Percentiles rank a stretch among this genome's conserved stretches.
These are phyloP conservation scores for Elsinoe batatas DNA, from an alignment of 2,329 filamentous ascomycete species.

Conservation along the genomic window DNA sequence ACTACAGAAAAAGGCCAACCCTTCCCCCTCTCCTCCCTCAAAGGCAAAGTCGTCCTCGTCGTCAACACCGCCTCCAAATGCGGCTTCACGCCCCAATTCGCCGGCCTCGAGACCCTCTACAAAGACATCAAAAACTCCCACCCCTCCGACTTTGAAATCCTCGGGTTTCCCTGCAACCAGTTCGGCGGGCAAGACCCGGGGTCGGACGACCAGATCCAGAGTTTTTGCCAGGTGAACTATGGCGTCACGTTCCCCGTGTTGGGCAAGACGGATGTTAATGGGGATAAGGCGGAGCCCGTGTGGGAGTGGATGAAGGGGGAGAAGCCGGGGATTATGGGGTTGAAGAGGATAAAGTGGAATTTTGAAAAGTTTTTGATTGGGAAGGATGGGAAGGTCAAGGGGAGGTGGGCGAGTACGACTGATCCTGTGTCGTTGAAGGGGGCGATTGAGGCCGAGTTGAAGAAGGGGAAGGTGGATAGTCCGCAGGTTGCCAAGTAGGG, in stretches of 20 bases:
- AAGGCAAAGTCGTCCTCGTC: conserved; percentile 87
- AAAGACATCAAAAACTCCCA: conserved; percentile 60
- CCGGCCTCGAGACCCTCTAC: conserved; percentile 82
- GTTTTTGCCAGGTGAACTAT: conserved; percentile 85
- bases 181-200: conserved; percentile 88
- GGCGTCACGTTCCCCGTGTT: conserved; percentile 86
- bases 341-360: conserved; percentile 97
- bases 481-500: conserved; percentile 4
- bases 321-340: conserved; percentile 73
- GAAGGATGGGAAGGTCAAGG: conserved; percentile 74
- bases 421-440: conserved; percentile 76
- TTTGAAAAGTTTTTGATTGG: conserved; percentile 97
- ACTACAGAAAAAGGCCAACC: conserved; percentile 61
- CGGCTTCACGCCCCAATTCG: conserved; percentile 95
- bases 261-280: conserved; percentile 90
- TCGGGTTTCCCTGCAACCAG: conserved; percentile 98
- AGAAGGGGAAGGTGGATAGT: conserved; percentile 9
- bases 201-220: conserved; percentile 51
- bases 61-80: conserved; percentile 99
- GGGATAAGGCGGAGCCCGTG: conserved; percentile 65
- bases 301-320: conserved; percentile 63
- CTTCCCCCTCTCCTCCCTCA: conserved; percentile 59
- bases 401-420: conserved; percentile 76
- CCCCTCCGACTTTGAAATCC: conserved; percentile 68
- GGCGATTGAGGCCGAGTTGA: conserved; percentile 62